Percentiles rank a stretch among this genome's conserved stretches.
These are phyloP conservation scores for Mytilinidion resinicola DNA, from an alignment of 495 filamentous ascomycete species.

Conservation along the genomic window DNA sequence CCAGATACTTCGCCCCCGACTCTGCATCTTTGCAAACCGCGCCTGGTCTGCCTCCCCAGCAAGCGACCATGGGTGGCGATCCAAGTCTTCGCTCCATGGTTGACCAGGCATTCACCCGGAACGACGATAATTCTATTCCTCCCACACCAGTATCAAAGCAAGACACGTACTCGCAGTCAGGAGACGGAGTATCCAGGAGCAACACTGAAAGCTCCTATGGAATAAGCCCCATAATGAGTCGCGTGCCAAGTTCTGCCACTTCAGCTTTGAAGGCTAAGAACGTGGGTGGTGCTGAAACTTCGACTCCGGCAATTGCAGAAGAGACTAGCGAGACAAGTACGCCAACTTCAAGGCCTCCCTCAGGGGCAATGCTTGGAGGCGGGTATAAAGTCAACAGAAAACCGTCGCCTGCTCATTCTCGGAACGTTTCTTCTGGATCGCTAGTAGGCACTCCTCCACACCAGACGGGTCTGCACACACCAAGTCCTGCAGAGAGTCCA, in stretches of 20 bases:
- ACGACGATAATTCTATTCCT: constrained; percentile 43
- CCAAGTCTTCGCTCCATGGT: constrained; percentile 62
- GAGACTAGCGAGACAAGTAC: constrained; percentile 34
- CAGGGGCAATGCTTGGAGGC: constrained; percentile 21
- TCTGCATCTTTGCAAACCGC: background rate
- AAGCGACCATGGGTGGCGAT: constrained; percentile 39
- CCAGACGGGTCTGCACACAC: constrained; percentile 52
- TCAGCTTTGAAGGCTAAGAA: constrained; percentile 23
- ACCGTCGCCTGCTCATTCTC: constrained; percentile 34
- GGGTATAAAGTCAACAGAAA: constrained; percentile 36
- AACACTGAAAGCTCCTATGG: constrained; percentile 59
- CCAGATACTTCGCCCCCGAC: background rate
- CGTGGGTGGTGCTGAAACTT: constrained; percentile 29
- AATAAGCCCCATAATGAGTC: constrained; percentile 64
- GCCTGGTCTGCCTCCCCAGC: constrained; percentile 28
- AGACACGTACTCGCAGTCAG: constrained; percentile 1
- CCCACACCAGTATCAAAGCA: constrained; percentile 46
- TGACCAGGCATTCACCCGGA: constrained; percentile 60
- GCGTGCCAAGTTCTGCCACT: constrained; percentile 40
- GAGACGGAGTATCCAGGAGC: constrained; percentile 47
- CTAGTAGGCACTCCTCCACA: constrained; percentile 34
- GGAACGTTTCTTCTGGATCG: constrained; percentile 27
- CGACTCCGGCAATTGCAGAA: constrained; percentile 54
- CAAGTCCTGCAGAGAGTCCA: constrained; percentile 57
- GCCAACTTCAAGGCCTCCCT: constrained; percentile 19